A percentile compares a stretch with the other conserved stretches of the same genome.
Conservation (phyloP, 1,284 basidiomycete genomes). For the Microbotryum violaceum region DNA sequence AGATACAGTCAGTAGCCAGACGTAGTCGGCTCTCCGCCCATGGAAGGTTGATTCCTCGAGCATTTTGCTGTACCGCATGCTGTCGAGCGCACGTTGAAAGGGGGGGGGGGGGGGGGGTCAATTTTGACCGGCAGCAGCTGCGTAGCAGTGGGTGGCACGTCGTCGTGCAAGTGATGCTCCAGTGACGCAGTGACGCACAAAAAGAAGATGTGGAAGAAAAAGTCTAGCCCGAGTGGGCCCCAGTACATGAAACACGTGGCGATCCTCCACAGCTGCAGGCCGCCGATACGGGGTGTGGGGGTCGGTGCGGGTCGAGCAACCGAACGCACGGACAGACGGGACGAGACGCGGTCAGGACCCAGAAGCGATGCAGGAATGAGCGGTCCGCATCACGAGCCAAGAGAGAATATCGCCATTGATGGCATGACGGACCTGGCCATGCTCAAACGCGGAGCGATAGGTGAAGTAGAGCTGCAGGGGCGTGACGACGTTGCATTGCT, state of each 20-base stretch:
- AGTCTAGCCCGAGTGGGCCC: slow-evolving; percentile 84
- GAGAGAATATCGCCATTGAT: too few relatives aligned
- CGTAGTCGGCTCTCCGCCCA: slow-evolving; percentile 81
- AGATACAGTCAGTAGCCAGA: slow-evolving; percentile 79
- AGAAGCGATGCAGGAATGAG: neutral
- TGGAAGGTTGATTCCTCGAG: slow-evolving; percentile 92
- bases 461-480: slow-evolving; percentile 89
- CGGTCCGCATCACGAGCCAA: neutral
- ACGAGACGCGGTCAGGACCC: neutral
- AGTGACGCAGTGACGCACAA: slow-evolving; percentile 60
- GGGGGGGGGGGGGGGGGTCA: slow-evolving; percentile 15
- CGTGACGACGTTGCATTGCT: slow-evolving; percentile 88
- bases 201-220: slow-evolving; percentile 95
- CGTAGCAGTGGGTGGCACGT: neutral
- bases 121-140: neutral
- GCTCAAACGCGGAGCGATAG: slow-evolving; percentile 69
- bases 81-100: slow-evolving; percentile 37
- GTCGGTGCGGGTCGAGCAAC: too few relatives aligned
- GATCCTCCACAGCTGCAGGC: slow-evolving; percentile 68
- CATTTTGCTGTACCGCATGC: slow-evolving; percentile 93
- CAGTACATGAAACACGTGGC: slow-evolving; percentile 94
- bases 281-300: neutral
- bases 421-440: slow-evolving; percentile 56
- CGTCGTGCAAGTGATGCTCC: neutral
- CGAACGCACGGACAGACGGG: neutral